Evolutionary conservation across 352 stramenopile genomes (phyloP).

Genomic region (Pythium phragmiticola): DNA sequence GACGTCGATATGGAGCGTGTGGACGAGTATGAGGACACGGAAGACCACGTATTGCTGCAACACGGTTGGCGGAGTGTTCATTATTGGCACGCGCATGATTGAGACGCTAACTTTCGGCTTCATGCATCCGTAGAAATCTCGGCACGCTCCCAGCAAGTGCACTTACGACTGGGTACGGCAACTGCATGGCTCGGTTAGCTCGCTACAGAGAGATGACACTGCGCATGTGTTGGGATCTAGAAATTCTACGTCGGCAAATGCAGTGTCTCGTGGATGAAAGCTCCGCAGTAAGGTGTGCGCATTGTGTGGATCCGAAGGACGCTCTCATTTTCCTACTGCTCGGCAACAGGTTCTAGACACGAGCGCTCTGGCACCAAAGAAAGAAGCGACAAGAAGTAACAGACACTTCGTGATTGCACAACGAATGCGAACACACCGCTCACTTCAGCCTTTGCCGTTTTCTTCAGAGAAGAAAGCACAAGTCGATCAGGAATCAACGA

Average conservation of each 20-base stretch:
- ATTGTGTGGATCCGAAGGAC: neutral
- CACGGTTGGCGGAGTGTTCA: constrained; percentile 3
- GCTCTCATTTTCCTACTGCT: neutral
- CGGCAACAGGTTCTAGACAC: constrained; percentile 9
- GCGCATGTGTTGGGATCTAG: constrained; percentile 5
- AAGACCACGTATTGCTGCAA: constrained; percentile 12
- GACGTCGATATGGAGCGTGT: constrained; percentile 4
- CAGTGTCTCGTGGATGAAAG: constrained; percentile 27
- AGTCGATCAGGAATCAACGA: neutral
- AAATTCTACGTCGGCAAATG: constrained; percentile 29
- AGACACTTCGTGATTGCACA: neutral
- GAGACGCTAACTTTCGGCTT: neutral
- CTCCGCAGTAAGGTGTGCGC: constrained; percentile 13
- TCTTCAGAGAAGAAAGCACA: constrained; percentile 7
- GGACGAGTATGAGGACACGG: neutral
- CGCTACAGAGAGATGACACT: neutral
- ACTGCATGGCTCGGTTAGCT: neutral
- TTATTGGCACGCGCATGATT: neutral
- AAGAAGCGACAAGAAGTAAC: constrained; percentile 3
- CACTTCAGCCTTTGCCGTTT: neutral
- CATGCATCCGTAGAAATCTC: constrained; percentile 26
- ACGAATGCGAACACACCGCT: neutral
- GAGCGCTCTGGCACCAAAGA: neutral
- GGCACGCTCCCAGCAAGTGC: constrained; percentile 31
- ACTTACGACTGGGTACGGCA: constrained; percentile 30